phyloP scores from a whole-genome alignment of 2,329 filamentous ascomycete genomes.

The Cercospora berteroae region DNA sequence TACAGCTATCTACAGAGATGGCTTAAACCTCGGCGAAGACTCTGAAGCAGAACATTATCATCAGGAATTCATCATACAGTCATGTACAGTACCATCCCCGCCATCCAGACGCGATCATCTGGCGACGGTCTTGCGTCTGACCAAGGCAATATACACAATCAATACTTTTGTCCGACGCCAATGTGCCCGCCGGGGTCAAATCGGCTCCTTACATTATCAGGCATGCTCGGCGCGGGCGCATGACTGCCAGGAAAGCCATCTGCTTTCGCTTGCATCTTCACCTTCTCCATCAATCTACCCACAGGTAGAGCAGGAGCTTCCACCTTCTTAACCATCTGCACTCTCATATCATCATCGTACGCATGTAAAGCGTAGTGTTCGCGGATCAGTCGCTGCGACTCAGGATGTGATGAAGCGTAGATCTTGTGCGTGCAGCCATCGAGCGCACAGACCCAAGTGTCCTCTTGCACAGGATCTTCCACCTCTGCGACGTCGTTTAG shows the following conservation, averaged over 20 bases:
- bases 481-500: conserved; percentile 12
- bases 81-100: background rate
- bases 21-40: background rate
- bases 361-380: conserved; percentile 63
- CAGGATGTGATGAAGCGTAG: conserved; percentile 58
- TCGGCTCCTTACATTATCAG: conserved; percentile 18
- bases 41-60: background rate
- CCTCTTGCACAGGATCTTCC: conserved; percentile 37
- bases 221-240: conserved; percentile 11
- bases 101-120: background rate
- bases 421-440: conserved; percentile 64
- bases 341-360: conserved; percentile 52
- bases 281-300: conserved; percentile 47
- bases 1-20: background rate
- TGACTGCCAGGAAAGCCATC: conserved; percentile 26
- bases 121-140: background rate
- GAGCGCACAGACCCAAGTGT: conserved; percentile 66
- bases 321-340: conserved; percentile 57
- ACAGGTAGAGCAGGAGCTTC: conserved; percentile 49
- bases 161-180: conserved; percentile 14
- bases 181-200: conserved; percentile 9
- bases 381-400: conserved; percentile 57
- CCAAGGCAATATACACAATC: conserved; percentile 4
- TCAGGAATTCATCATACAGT: background rate
- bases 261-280: conserved; percentile 36